These are phyloP conservation scores for Termitomyces sp. DNA, from an alignment of 768 basidiomycete species.

Conservation along the genomic window DNA sequence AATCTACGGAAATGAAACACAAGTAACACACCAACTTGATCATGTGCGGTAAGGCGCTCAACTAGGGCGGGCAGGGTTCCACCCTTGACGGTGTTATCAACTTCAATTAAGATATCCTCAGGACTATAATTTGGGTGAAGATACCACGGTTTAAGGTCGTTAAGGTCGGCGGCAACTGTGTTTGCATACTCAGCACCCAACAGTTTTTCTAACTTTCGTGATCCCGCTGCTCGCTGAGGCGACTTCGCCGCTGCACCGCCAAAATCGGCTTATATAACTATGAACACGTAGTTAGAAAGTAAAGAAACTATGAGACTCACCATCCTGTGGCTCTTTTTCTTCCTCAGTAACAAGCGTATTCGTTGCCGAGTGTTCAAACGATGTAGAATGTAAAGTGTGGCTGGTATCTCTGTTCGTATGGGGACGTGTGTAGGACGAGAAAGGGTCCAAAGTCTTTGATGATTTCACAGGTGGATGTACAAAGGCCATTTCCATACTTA, in stretches of 20 bases:
- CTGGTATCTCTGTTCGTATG: slow-evolving; percentile 18
- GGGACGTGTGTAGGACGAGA: slow-evolving; percentile 13
- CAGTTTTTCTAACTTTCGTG: slow-evolving; percentile 60
- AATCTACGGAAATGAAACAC: neutral
- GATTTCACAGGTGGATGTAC: slow-evolving; percentile 6
- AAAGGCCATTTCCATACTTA: slow-evolving; percentile 50
- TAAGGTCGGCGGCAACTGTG: slow-evolving; percentile 37
- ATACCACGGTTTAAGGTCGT: slow-evolving; percentile 70
- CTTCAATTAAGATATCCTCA: slow-evolving; percentile 79
- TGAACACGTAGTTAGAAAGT: neutral
- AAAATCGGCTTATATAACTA: neutral
- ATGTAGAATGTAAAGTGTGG: neutral
- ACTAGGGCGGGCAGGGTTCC: slow-evolving; percentile 85
- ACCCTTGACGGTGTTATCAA: slow-evolving; percentile 79
- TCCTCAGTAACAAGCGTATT: slow-evolving; percentile 9
- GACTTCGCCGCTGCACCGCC: slow-evolving; percentile 21
- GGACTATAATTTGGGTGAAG: slow-evolving; percentile 75
- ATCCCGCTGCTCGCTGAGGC: slow-evolving; percentile 26
- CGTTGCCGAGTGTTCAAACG: slow-evolving; percentile 1
- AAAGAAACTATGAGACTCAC: slow-evolving; percentile 23
- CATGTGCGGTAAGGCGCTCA: slow-evolving; percentile 88
- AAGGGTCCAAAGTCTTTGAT: neutral
- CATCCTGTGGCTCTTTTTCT: slow-evolving; percentile 8
- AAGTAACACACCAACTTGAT: slow-evolving; percentile 64
- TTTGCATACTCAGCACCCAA: slow-evolving; percentile 54